These are phyloP conservation scores for Botrytis fragariae DNA, from an alignment of 2,329 filamentous ascomycete species.

Conservation along the genomic window DNA sequence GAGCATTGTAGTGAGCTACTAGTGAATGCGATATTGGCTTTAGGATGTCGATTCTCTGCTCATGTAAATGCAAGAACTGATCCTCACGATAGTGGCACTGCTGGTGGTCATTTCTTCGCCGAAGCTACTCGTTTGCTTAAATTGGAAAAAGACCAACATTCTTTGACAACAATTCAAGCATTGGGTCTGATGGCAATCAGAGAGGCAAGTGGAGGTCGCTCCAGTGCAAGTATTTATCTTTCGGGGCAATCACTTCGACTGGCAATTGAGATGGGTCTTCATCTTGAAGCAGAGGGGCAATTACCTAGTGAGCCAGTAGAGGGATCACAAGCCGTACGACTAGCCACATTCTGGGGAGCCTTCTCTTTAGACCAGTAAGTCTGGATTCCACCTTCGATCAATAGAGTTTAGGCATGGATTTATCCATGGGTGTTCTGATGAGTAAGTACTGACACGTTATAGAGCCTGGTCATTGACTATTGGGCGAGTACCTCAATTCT, in stretches of 20 bases:
- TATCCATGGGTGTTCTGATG: background rate
- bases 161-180: constrained; percentile 68
- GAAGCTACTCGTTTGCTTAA: constrained; percentile 61
- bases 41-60: constrained; percentile 69
- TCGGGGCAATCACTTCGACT: constrained; percentile 69
- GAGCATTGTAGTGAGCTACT: constrained; percentile 44
- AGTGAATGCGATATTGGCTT: constrained; percentile 41
- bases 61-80: constrained; percentile 59
- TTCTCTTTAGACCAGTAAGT: constrained; percentile 54
- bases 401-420: background rate
- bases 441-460: constrained; percentile 2
- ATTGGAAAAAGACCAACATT: constrained; percentile 55
- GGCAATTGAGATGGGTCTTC: constrained; percentile 49
- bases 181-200: constrained; percentile 72
- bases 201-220: constrained; percentile 67
- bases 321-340: constrained; percentile 47
- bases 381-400: constrained; percentile 52
- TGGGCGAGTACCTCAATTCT: constrained; percentile 59
- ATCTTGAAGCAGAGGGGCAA: constrained; percentile 24
- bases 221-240: constrained; percentile 70
- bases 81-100: constrained; percentile 59
- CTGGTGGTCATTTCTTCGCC: constrained; percentile 72
- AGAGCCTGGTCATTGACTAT: constrained; percentile 66
- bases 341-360: constrained; percentile 50
- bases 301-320: constrained; percentile 24